Evolutionary conservation across 2,329 filamentous ascomycete species (phyloP), one percentile per base, ranked within the genome.

Genomic region (Metarhizium sp.): DNA sequence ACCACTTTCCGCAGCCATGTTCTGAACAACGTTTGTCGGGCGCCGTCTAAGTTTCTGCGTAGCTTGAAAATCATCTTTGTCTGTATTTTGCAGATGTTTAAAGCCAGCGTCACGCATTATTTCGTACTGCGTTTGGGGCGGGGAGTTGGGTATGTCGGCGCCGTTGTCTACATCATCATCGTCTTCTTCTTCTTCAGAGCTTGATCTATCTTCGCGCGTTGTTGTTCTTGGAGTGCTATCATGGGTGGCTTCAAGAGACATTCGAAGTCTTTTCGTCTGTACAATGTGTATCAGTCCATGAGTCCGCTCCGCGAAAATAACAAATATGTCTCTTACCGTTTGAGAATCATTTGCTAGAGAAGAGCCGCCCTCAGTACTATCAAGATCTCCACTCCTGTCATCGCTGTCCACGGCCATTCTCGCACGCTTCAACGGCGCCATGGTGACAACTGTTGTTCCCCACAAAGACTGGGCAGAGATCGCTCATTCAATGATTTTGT

Each of bases 1-100:
- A 1, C 90, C 92, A 62, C 88, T 86, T 43, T 95, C 87, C 0
- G 90, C 86, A 1, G 87, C 81, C 43, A 83, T 78, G 62, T 96
- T 96, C 25, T 88, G 79, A 13, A 82, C 80, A 53, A 80, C 71
- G 42, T 70, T 72, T 36, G 69, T 64, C 48, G 75, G 69, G 54
- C 75, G 77, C 59, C 73, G 77, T 54, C 77, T 75, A 29, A 89
- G 74, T 32, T 80, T 78, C 65, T 88, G 84, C 10, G 84, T 88
- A 32, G 85, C 85, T 51, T 78, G 76, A 53, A 80, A 69, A 63
- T 88, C 85, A 61, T 86, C 84, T 60, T 74, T 69, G 13, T 82
- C 80, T 40, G 76, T 72, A 55, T 85, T 69, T 32, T 76, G 69
- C 5, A 86, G 69, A 63, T 86, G 82, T 51, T 71, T 73, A 59